Conservation (phyloP, 228 moss, liverwort and hornwort genomes). For the Sphagnum magellanicum region DNA sequence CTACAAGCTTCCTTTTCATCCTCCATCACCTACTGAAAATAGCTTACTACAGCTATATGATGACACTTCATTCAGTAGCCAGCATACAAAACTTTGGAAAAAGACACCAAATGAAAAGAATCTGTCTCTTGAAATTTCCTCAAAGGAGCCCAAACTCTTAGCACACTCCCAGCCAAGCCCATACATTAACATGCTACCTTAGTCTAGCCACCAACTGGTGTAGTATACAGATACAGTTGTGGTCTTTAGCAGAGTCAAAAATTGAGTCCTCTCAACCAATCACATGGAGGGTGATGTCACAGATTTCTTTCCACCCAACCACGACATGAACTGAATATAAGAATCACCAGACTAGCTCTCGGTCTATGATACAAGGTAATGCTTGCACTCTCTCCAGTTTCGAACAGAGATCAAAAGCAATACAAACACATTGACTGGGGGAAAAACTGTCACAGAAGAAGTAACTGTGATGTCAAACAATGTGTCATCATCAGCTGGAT, state of each 20-base stretch:
- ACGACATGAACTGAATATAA: conserved; percentile 65
- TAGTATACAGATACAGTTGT: conserved; percentile 52
- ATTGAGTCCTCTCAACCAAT: conserved; percentile 54
- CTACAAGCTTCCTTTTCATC: too few species aligned
- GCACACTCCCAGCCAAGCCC: conserved; percentile 28
- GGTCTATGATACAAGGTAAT: conserved; percentile 57
- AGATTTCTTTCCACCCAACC: conserved; percentile 42
- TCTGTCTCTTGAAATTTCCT: too few species aligned
- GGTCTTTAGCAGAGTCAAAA: conserved; percentile 43
- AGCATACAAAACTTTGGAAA: too few species aligned
- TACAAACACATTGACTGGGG: conserved; percentile 25
- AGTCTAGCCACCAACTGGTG: conserved; percentile 27
- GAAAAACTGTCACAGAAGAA: conserved; percentile 53
- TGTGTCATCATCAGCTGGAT: conserved; percentile 35
- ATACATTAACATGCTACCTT: conserved; percentile 37
- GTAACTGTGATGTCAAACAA: conserved; percentile 32
- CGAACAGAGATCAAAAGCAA: conserved; percentile 13
- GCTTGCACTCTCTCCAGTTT: conserved; percentile 18
- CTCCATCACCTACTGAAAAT: too few species aligned
- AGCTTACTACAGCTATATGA: too few species aligned
- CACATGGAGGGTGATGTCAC: conserved; percentile 51
- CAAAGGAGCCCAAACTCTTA: not conserved
- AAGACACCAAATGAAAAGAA: too few species aligned
- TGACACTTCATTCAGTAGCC: too few species aligned
- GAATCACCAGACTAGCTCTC: conserved; percentile 50